Percentiles rank a stretch among this genome's conserved stretches.
phyloP scores from a whole-genome alignment of 176 grass and related monocot genomes.

The Oryza glaberrima region DNA sequence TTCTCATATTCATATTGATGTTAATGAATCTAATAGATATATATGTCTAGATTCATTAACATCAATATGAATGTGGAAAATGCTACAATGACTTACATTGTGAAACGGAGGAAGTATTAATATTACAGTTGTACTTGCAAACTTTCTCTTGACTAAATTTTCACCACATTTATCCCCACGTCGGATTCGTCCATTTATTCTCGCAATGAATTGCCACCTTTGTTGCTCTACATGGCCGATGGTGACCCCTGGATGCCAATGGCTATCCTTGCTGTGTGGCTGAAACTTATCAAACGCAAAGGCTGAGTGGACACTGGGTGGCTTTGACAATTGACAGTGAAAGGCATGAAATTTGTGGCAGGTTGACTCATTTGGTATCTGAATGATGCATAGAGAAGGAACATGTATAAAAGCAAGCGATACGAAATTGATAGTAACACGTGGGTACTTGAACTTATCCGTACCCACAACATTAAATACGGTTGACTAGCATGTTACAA shows the following conservation, averaged over 20 bases:
- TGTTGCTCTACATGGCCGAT: slow-evolving; percentile 15
- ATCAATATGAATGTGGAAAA: no score
- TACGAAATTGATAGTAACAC: neutral
- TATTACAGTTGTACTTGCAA: neutral
- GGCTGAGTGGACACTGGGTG: neutral
- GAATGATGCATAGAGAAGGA: neutral
- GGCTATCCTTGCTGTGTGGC: slow-evolving; percentile 16
- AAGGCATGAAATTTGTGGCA: neutral
- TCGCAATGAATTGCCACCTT: slow-evolving; percentile 7
- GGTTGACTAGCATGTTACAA: neutral
- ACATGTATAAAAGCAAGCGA: neutral
- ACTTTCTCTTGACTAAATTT: neutral
- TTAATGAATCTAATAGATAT: no score
- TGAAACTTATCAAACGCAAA: neutral
- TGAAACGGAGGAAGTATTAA: neutral
- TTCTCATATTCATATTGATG: no score
- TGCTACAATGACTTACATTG: no score
- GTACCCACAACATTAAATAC: neutral
- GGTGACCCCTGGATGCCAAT: neutral
- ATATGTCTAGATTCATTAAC: no score
- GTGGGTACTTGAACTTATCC: neutral
- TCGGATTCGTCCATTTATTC: neutral
- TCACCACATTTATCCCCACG: slow-evolving; percentile 22
- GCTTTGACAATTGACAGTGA: slow-evolving; percentile 1
- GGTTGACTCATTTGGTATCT: neutral